Percentiles rank a stretch among this genome's conserved stretches.
Evolutionary conservation across 202 grass and related monocot species (phyloP).

Genomic region (Hordeum pubiflorum): DNA sequence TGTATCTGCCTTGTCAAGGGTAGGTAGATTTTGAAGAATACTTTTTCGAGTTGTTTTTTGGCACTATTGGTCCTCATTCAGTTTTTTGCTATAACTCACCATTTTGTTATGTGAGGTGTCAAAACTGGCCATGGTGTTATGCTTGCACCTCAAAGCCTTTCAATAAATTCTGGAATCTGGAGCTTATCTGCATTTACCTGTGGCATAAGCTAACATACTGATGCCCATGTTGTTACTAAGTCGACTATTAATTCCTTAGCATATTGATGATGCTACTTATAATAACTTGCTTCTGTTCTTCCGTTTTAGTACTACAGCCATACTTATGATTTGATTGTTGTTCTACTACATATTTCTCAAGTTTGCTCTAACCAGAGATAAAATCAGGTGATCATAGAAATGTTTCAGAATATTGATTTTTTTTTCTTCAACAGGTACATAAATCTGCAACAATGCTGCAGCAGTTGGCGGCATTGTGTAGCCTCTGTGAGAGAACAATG

Average conservation of each 20-base stretch:
- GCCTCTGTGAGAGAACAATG: conserved; percentile 63
- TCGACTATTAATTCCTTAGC: neutral
- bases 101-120: neutral
- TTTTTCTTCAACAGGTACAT: conserved; percentile 59
- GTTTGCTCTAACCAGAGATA: neutral
- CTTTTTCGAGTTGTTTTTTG: neutral
- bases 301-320: neutral
- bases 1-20: conserved; percentile 92
- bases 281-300: neutral
- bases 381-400: neutral
- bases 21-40: conserved; percentile 32
- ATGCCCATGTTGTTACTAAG: neutral
- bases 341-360: neutral
- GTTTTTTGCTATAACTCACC: neutral
- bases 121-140: conserved; percentile 1
- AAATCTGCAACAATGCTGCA: conserved; percentile 94
- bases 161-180: conserved; percentile 14
- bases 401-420: neutral
- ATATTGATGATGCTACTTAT: conserved; percentile 13
- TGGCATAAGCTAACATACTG: conserved; percentile 12
- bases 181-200: neutral
- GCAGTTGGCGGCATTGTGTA: conserved; percentile 78
- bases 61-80: neutral
- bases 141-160: neutral
- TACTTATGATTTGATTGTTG: neutral